Conservation (phyloP, 2,329 filamentous ascomycete species). For the Apiospora sp. region DNA sequence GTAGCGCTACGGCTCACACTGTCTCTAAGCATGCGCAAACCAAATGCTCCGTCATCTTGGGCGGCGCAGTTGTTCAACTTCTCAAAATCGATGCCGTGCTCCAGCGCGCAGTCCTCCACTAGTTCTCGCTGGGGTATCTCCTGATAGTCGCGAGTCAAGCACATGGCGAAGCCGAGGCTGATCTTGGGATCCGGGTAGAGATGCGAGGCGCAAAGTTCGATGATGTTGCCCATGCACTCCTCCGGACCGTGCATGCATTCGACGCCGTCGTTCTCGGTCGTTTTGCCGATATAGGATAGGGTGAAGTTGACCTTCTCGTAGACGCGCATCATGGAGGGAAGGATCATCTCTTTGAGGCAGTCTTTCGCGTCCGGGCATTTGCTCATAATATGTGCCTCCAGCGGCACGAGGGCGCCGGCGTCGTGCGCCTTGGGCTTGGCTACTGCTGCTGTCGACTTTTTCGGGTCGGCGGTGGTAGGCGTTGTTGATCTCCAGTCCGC, state of each 20-base stretch:
- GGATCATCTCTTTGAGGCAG: constrained; percentile 80
- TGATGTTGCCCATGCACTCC: constrained; percentile 92
- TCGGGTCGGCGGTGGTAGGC: constrained; percentile 24
- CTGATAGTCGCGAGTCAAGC: constrained; percentile 77
- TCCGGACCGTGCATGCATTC: constrained; percentile 87
- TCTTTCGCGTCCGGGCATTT: constrained; percentile 94
- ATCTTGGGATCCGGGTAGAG: constrained; percentile 87
- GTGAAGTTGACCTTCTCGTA: constrained; percentile 89
- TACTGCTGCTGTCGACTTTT: constrained; percentile 27
- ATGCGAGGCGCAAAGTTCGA: constrained; percentile 88
- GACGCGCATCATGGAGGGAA: constrained; percentile 86
- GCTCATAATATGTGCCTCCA: constrained; percentile 96
- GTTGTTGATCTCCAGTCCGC: neutral
- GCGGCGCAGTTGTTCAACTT: constrained; percentile 84
- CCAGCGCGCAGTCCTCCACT: constrained; percentile 85
- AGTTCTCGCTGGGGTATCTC: constrained; percentile 81
- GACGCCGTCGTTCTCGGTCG: constrained; percentile 81
- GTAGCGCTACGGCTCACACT: constrained; percentile 71
- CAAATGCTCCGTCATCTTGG: constrained; percentile 76
- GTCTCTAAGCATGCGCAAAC: constrained; percentile 70
- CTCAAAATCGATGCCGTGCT: constrained; percentile 87
- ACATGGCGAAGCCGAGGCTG: constrained; percentile 93
- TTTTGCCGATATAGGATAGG: constrained; percentile 88
- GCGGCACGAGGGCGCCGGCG: constrained; percentile 63
- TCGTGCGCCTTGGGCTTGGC: constrained; percentile 17